Conservation (phyloP, 2,329 filamentous ascomycete genomes). For the Didymella pomorum region DNA sequence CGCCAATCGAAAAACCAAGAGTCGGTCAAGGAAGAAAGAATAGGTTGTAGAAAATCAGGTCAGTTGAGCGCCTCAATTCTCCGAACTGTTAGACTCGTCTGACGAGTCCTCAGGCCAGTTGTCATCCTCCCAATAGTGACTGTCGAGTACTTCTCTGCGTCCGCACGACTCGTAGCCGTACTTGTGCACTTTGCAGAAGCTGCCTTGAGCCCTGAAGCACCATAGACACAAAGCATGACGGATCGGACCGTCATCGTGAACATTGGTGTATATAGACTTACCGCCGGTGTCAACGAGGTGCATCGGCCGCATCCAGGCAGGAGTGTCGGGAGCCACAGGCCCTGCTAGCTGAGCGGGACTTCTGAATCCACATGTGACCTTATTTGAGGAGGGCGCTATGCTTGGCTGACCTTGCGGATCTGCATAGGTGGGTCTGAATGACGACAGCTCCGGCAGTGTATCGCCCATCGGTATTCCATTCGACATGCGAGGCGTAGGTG, state of each 20-base stretch:
- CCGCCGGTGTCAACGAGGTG: constrained; percentile 39
- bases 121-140: constrained; percentile 40
- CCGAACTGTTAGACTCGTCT: background rate
- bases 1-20: background rate
- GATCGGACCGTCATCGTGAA: constrained; percentile 35
- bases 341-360: constrained; percentile 2
- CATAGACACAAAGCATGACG: constrained; percentile 35
- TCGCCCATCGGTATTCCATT: background rate
- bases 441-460: constrained; percentile 19
- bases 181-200: constrained; percentile 32
- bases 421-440: constrained; percentile 22
- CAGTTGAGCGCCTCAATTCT: background rate
- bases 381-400: constrained; percentile 1
- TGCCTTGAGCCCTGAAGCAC: constrained; percentile 40
- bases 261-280: constrained; percentile 36
- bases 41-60: background rate
- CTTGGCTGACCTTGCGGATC: constrained; percentile 5
- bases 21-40: background rate
- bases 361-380: constrained; percentile 12
- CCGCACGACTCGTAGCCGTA: constrained; percentile 43
- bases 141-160: constrained; percentile 34
- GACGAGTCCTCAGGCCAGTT: constrained; percentile 6
- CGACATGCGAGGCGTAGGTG: background rate
- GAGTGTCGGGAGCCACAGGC: constrained; percentile 25
- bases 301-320: constrained; percentile 35